Conservation (phyloP, 73 alveolate species). For the Uronychia setigera region DNA sequence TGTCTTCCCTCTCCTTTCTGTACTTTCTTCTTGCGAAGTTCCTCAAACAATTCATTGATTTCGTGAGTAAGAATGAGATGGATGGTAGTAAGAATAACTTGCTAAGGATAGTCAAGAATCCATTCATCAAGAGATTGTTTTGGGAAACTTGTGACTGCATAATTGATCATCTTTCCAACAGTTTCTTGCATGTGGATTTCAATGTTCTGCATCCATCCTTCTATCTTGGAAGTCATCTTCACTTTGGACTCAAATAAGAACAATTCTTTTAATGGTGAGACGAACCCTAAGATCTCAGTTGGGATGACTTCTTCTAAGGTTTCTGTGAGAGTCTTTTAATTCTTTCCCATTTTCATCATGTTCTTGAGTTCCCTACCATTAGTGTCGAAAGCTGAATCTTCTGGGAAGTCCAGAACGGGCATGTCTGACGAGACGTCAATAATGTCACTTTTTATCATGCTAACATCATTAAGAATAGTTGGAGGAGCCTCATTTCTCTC, state of each 20-base stretch:
- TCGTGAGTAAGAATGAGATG: slow-evolving; percentile 74
- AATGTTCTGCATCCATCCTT: slow-evolving; percentile 63
- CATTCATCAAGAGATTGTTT: slow-evolving; percentile 78
- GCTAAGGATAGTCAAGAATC: slow-evolving; percentile 71
- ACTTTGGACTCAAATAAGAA: slow-evolving; percentile 65
- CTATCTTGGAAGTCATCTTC: slow-evolving; percentile 42
- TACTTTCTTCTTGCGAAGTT: slow-evolving; percentile 27
- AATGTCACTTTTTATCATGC: not conserved
- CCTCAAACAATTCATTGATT: slow-evolving; percentile 74
- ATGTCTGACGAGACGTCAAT: slow-evolving; percentile 1
- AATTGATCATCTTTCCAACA: slow-evolving; percentile 53
- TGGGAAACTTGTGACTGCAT: slow-evolving; percentile 71
- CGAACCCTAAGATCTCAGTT: slow-evolving; percentile 58
- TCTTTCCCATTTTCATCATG: not conserved
- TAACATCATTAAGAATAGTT: not conserved
- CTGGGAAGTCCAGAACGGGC: not conserved
- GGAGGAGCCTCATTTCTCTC: slow-evolving; percentile 3
- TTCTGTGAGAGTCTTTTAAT: slow-evolving; percentile 4
- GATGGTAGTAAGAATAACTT: slow-evolving; percentile 70
- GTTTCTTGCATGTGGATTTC: slow-evolving; percentile 74
- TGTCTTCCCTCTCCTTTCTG: not conserved
- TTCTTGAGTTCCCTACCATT: not conserved
- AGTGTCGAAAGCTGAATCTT: not conserved
- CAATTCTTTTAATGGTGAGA: slow-evolving; percentile 63
- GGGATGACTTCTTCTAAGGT: slow-evolving; percentile 28